Evolutionary conservation across 805 yeast genomes (phyloP).

Genomic region (Teunomyces gatunensis): DNA sequence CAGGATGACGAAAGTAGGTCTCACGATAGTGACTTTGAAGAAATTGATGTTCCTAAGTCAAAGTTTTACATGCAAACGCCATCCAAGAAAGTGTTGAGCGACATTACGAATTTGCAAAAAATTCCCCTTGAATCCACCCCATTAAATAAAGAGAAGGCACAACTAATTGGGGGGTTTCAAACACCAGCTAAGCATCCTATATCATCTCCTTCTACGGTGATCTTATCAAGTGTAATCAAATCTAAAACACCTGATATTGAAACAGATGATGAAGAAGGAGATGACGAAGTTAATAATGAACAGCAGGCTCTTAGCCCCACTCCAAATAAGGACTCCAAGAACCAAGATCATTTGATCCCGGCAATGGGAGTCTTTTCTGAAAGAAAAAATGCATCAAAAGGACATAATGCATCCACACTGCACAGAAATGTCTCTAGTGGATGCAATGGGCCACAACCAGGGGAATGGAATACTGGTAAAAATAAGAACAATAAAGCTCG

Average conservation of each 20-base stretch:
- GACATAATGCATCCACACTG: neutral
- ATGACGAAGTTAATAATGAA: constrained; percentile 3
- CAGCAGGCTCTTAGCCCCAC: constrained; percentile 38
- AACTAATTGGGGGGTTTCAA: constrained; percentile 15
- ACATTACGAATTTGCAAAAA: constrained; percentile 21
- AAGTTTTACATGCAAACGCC: constrained; percentile 30
- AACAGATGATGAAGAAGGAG: constrained; percentile 7
- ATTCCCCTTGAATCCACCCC: constrained; percentile 13
- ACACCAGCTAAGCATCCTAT: constrained; percentile 33
- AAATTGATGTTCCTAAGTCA: constrained; percentile 9
- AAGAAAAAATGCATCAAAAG: constrained; percentile 12
- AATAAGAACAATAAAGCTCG: constrained; percentile 8
- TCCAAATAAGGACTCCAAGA: constrained; percentile 26
- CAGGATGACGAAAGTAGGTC: constrained; percentile 13
- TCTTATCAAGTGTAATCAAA: constrained; percentile 31
- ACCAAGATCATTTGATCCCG: constrained; percentile 22
- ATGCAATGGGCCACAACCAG: neutral
- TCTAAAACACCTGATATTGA: constrained; percentile 5
- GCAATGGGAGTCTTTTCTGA: constrained; percentile 40
- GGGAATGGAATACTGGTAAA: constrained; percentile 1
- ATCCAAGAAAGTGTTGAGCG: constrained; percentile 26
- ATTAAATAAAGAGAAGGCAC: constrained; percentile 4
- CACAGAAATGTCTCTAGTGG: neutral
- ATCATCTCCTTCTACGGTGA: constrained; percentile 44
- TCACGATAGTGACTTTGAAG: constrained; percentile 15